Evolutionary conservation across 371 early-diverging fungal genomes (phyloP).

Genomic region (Mucor velutinosus): DNA sequence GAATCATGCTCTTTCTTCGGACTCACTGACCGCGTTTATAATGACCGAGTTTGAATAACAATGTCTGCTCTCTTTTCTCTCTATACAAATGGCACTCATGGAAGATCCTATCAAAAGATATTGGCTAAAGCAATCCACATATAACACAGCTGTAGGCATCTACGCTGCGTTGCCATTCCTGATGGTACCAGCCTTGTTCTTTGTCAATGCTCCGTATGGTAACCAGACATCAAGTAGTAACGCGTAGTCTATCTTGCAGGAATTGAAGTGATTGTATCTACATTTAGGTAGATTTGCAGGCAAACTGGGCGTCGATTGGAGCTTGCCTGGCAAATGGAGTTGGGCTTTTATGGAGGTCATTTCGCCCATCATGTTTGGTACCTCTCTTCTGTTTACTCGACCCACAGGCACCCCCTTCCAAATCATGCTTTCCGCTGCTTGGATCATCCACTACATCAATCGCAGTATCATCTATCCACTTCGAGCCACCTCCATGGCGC

Average conservation of each 20-base stretch:
- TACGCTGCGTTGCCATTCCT: constrained; percentile 22
- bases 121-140: constrained; percentile 19
- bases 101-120: neutral
- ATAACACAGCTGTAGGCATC: constrained; percentile 20
- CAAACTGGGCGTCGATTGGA: constrained; percentile 24
- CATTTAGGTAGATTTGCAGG: constrained; percentile 32
- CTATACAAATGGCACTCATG: neutral
- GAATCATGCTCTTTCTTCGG: neutral
- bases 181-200: constrained; percentile 15
- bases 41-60: neutral
- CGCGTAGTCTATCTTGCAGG: neutral
- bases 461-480: constrained; percentile 59
- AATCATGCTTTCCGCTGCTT: constrained; percentile 33
- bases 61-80: neutral
- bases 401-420: constrained; percentile 33
- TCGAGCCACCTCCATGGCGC: constrained; percentile 54
- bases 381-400: constrained; percentile 17
- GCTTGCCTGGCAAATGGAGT: constrained; percentile 35
- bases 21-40: neutral
- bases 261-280: neutral
- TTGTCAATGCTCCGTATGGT: constrained; percentile 34
- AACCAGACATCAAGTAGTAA: too few species aligned
- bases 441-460: constrained; percentile 63
- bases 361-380: constrained; percentile 34
- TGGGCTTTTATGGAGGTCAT: constrained; percentile 48